Evolutionary conservation across 179 eudicot genomes (phyloP).

Genomic region (Gypsophila paniculata): DNA sequence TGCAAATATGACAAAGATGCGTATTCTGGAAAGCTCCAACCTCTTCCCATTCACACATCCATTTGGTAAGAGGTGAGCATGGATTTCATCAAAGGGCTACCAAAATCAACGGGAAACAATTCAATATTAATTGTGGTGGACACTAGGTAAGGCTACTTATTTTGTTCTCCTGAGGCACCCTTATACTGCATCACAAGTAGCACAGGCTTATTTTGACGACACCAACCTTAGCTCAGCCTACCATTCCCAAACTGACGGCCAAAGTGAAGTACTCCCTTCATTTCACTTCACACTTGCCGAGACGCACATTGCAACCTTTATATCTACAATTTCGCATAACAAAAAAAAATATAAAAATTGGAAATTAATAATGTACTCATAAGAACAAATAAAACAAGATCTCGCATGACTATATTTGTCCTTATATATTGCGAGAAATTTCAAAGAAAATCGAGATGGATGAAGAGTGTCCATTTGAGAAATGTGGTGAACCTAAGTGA

Average conservation of each 20-base stretch:
- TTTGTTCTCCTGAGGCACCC: constrained; percentile 5
- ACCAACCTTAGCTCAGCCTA: neutral
- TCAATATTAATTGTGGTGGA: neutral
- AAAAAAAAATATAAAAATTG: no score
- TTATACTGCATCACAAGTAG: neutral
- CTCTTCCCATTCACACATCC: neutral
- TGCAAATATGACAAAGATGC: neutral
- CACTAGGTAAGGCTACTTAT: neutral
- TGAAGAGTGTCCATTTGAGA: no score
- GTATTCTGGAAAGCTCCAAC: neutral
- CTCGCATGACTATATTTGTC: no score
- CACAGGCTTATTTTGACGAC: neutral
- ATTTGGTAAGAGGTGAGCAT: neutral
- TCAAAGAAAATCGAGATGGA: no score
- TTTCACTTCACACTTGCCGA: no score
- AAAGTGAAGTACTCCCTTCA: no score
- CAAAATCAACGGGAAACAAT: neutral
- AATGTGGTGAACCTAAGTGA: no score
- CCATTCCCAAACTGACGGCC: neutral
- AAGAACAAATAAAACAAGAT: no score
- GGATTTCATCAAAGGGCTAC: constrained; percentile 14
- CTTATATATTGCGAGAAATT: no score
- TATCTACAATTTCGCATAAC: no score
- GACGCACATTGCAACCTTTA: no score
- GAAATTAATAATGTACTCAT: no score